A percentile compares a stretch with the other conserved stretches of the same genome.
These are phyloP conservation scores for Alternaria triticimaculans DNA, from an alignment of 2,329 filamentous ascomycete genomes.

Conservation along the genomic window DNA sequence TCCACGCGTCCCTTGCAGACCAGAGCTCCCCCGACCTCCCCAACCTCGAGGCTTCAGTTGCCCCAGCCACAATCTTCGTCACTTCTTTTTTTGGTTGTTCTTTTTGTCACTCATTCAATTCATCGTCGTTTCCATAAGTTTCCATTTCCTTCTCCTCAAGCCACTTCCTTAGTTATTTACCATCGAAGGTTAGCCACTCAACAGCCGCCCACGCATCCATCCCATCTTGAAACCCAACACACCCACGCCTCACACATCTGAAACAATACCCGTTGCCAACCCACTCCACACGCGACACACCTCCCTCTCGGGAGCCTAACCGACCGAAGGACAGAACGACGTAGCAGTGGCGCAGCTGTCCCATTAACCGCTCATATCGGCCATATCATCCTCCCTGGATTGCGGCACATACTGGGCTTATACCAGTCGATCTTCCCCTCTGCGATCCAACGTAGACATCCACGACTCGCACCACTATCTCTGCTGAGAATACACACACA, in stretches of 20 bases:
- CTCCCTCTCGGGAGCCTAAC: constrained; percentile 16
- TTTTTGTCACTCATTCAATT: background rate
- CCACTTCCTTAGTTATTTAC: background rate
- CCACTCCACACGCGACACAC: constrained; percentile 24
- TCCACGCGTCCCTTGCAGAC: constrained; percentile 23
- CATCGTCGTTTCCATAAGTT: background rate
- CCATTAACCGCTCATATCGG: constrained; percentile 3
- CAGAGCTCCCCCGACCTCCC: constrained; percentile 22
- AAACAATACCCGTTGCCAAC: constrained; percentile 12
- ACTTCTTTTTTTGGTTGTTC: background rate
- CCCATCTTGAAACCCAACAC: constrained; percentile 5
- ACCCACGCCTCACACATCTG: constrained; percentile 12
- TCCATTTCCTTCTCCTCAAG: background rate
- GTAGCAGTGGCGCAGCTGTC: constrained; percentile 9
- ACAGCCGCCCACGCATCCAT: background rate
- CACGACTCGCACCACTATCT: background rate
- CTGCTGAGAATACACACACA: background rate
- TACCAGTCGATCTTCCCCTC: constrained; percentile 1
- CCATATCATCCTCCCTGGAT: constrained; percentile 1
- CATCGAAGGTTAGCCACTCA: background rate
- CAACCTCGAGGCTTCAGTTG: constrained; percentile 3
- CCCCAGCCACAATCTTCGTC: constrained; percentile 20
- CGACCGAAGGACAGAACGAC: constrained; percentile 16
- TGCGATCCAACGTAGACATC: background rate
- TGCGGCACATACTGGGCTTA: constrained; percentile 10